Evolutionary conservation across 495 filamentous ascomycete species (phyloP).

Genomic region (Choiromyces venosus): DNA sequence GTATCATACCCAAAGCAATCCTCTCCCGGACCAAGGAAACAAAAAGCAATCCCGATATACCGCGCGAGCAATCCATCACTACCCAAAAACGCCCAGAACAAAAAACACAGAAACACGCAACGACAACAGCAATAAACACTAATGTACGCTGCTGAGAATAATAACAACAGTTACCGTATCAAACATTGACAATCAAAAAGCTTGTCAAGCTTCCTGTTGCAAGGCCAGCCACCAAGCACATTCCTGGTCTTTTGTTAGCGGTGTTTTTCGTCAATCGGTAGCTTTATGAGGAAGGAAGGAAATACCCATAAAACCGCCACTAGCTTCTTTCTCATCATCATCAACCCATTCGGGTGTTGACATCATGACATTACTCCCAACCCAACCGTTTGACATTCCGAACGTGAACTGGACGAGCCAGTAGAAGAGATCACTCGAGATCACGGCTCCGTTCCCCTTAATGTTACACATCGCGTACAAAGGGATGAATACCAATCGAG

Average conservation of each 20-base stretch:
- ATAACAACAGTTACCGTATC: background rate
- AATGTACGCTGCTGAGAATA: background rate
- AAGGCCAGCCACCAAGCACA: constrained; percentile 78
- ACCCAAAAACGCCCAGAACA: background rate
- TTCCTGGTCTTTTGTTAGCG: constrained; percentile 1
- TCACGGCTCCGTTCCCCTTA: constrained; percentile 58
- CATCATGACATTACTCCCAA: constrained; percentile 87
- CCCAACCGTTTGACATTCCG: constrained; percentile 76
- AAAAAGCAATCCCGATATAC: background rate
- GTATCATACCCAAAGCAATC: background rate
- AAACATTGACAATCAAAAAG: constrained; percentile 49
- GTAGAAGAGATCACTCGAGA: constrained; percentile 82
- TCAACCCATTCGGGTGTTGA: constrained; percentile 72
- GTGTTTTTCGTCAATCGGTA: background rate
- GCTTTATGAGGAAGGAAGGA: background rate
- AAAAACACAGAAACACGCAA: background rate
- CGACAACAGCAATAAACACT: background rate
- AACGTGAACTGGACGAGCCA: constrained; percentile 75
- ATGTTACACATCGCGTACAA: constrained; percentile 88
- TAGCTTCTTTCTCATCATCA: constrained; percentile 73
- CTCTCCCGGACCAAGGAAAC: background rate
- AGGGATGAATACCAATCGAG: constrained; percentile 66
- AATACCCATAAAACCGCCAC: constrained; percentile 84
- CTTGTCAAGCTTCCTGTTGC: constrained; percentile 81
- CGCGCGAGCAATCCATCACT: background rate